These are phyloP conservation scores for Rhizopogon rudus DNA, from an alignment of 768 basidiomycete genomes.

Conservation along the genomic window DNA sequence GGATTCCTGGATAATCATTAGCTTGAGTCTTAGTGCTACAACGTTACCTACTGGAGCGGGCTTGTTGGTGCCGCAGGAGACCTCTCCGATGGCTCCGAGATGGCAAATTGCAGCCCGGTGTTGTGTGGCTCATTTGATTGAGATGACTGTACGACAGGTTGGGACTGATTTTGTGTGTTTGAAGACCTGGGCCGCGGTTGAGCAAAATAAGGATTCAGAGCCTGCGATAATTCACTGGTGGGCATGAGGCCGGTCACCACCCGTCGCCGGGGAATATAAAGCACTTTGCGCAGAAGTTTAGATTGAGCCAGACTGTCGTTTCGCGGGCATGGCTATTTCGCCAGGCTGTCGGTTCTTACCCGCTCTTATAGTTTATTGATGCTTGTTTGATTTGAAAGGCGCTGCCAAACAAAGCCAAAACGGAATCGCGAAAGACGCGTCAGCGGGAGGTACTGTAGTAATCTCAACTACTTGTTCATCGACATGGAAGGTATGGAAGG, in stretches of 20 bases:
- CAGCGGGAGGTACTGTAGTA: constrained; percentile 16
- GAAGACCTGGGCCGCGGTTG: constrained; percentile 33
- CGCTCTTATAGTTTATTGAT: constrained; percentile 16
- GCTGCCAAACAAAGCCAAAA: constrained; percentile 17
- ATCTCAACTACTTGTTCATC: background rate
- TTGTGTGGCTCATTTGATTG: constrained; percentile 49
- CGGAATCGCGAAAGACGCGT: constrained; percentile 31
- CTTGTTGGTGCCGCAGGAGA: constrained; percentile 25
- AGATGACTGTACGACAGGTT: constrained; percentile 23
- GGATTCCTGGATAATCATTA: constrained; percentile 6
- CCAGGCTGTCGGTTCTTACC: too few species aligned
- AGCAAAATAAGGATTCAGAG: constrained; percentile 64
- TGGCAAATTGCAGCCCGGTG: constrained; percentile 62
- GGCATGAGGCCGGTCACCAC: constrained; percentile 35
- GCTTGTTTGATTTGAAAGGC: constrained; percentile 24
- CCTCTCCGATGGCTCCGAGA: constrained; percentile 36
- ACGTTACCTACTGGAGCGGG: constrained; percentile 32
- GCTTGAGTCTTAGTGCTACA: background rate
- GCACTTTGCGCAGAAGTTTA: too few species aligned
- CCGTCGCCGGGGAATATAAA: too few species aligned
- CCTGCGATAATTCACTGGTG: constrained; percentile 73
- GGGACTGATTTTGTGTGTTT: constrained; percentile 16
- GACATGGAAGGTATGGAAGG: constrained; percentile 43
- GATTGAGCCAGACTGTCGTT: too few species aligned
- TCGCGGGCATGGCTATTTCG: too few species aligned